Evolutionary conservation across 495 filamentous ascomycete genomes (phyloP).

Genomic region (Hypoxylon cercidicola): DNA sequence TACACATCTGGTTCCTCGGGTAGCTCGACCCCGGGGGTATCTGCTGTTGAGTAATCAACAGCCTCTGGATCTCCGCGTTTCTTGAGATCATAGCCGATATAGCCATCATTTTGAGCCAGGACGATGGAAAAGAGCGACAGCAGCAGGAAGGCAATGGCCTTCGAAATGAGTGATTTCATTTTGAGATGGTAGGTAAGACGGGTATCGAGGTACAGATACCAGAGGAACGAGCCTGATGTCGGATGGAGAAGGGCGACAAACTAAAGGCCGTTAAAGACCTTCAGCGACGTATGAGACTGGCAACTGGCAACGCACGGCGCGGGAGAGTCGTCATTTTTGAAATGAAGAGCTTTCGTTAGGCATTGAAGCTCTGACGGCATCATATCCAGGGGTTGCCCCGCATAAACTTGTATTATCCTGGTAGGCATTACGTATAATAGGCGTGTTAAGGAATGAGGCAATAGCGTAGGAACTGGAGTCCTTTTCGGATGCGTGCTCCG

Average conservation of each 20-base stretch:
- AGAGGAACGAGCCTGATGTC: background rate
- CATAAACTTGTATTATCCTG: conserved; percentile 4
- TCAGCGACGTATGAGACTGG: conserved; percentile 4
- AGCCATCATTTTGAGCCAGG: conserved; percentile 52
- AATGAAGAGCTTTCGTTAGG: conserved; percentile 12
- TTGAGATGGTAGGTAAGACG: conserved; percentile 28
- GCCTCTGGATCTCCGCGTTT: conserved; percentile 59
- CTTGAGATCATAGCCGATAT: conserved; percentile 64
- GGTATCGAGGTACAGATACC: background rate
- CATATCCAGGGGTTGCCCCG: background rate
- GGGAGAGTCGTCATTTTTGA: conserved; percentile 17
- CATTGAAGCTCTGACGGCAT: conserved; percentile 10
- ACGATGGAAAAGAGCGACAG: conserved; percentile 29
- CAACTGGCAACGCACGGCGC: background rate
- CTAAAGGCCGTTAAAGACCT: conserved; percentile 4
- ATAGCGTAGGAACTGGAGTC: conserved; percentile 6
- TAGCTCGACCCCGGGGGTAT: conserved; percentile 56
- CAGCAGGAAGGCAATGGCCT: conserved; percentile 41
- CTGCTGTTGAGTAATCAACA: conserved; percentile 61
- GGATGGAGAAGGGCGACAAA: background rate
- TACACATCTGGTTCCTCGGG: conserved; percentile 63
- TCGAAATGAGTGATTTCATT: conserved; percentile 40
- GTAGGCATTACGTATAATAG: conserved; percentile 10
- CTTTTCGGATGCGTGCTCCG: conserved; percentile 11
- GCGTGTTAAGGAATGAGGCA: conserved; percentile 9